Evolutionary conservation across 1,139 yeast genomes (phyloP).

Genomic region (Arxiozyma heterogenica): DNA sequence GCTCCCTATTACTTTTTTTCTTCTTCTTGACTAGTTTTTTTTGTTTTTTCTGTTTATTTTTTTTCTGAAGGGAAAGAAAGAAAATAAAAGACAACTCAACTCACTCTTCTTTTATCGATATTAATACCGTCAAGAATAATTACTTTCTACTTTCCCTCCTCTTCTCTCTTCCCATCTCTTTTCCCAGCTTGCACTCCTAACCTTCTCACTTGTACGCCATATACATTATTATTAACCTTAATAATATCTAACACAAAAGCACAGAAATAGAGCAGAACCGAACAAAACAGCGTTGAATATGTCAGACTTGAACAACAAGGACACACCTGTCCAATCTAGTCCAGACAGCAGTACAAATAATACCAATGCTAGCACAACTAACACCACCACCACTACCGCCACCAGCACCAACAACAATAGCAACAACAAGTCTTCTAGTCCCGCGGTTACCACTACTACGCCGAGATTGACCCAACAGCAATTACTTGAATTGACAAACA

Average conservation of each 20-base stretch:
- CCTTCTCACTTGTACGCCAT: too few relatives aligned
- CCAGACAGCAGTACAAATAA: not conserved
- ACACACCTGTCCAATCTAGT: not conserved
- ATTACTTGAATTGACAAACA: conserved; percentile 51
- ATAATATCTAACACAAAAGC: too few relatives aligned
- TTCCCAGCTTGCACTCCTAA: too few relatives aligned
- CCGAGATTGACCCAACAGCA: conserved; percentile 39
- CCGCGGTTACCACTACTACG: conserved; percentile 14
- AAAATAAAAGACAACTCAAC: not conserved
- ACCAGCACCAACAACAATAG: not conserved
- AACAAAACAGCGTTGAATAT: not conserved
- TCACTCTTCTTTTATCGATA: not conserved
- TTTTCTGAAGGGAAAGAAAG: not conserved
- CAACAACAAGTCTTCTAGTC: not conserved
- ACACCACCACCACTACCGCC: not conserved
- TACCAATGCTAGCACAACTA: not conserved
- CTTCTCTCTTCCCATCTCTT: too few relatives aligned
- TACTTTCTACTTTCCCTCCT: too few relatives aligned
- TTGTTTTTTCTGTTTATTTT: too few relatives aligned
- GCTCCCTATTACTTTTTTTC: not conserved
- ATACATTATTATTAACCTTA: too few relatives aligned
- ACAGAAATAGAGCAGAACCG: not conserved
- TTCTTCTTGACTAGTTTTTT: not conserved
- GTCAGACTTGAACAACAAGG: not conserved
- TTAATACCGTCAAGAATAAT: too few relatives aligned